These are phyloP conservation scores for Beauveria pseudobassiana DNA, from an alignment of 2,329 filamentous ascomycete genomes.

Conservation along the genomic window DNA sequence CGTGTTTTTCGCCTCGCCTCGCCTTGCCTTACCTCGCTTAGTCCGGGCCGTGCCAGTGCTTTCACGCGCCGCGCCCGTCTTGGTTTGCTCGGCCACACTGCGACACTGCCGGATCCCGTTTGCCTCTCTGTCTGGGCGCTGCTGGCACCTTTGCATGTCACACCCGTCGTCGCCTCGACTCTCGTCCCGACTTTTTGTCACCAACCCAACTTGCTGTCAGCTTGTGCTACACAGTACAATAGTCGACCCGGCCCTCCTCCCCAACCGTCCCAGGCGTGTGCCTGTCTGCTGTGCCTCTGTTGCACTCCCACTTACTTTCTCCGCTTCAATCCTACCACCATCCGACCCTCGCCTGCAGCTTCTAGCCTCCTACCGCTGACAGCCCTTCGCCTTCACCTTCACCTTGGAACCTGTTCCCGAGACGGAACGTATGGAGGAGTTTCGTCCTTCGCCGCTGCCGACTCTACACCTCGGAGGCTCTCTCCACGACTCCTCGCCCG, in stretches of 20 bases:
- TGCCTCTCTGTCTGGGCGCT: not conserved
- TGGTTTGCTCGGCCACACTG: not conserved
- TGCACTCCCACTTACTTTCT: not conserved
- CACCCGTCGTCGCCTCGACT: not conserved
- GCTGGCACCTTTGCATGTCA: not conserved
- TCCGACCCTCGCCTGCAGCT: not conserved
- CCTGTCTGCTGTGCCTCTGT: not conserved
- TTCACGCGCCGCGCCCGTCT: not conserved
- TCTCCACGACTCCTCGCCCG: conserved; percentile 29
- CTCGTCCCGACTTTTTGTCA: not conserved
- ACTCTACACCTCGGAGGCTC: conserved; percentile 41
- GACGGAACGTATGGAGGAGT: conserved; percentile 61
- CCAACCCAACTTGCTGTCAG: not conserved
- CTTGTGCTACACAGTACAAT: conserved; percentile 9
- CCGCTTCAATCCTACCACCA: not conserved
- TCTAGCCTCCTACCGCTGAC: not conserved
- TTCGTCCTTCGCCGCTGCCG: conserved; percentile 50
- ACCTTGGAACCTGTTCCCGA: conserved; percentile 61
- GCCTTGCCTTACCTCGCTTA: not conserved
- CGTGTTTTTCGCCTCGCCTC: not conserved
- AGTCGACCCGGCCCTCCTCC: conserved; percentile 5
- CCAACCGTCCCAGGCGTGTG: not conserved
- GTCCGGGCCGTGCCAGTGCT: not conserved
- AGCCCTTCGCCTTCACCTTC: conserved; percentile 28
- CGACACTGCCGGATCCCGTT: not conserved